phyloP scores from a whole-genome alignment of 1,139 yeast species.

The Lodderomyces margitis region DNA sequence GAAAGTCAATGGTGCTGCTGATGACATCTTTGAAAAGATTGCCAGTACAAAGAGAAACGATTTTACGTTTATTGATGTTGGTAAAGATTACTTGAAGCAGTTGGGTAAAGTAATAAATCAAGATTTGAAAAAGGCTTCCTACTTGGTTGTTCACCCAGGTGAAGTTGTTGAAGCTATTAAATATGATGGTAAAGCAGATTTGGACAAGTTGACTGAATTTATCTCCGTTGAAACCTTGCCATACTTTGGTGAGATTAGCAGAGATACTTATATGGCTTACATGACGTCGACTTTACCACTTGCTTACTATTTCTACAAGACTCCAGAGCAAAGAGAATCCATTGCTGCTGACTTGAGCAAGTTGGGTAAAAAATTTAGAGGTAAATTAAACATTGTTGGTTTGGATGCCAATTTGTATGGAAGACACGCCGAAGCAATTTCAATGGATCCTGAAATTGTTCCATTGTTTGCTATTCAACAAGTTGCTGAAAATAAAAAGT shows the following conservation, averaged over 20 bases:
- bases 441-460: conserved; percentile 75
- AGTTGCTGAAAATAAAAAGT: conserved; percentile 64
- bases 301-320: conserved; percentile 82
- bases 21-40: conserved; percentile 48
- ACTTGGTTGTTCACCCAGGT: conserved; percentile 39
- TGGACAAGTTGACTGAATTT: conserved; percentile 50
- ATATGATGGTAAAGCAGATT: conserved; percentile 19
- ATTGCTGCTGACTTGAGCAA: conserved; percentile 52
- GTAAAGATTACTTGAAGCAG: conserved; percentile 31
- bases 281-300: conserved; percentile 73
- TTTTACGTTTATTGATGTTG: conserved; percentile 57
- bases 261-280: conserved; percentile 75
- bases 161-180: conserved; percentile 32
- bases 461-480: conserved; percentile 93
- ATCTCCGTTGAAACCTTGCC: conserved; percentile 75
- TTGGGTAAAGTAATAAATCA: conserved; percentile 24
- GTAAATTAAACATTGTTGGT: conserved; percentile 83
- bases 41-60: conserved; percentile 63
- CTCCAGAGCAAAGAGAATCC: conserved; percentile 62
- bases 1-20: conserved; percentile 39
- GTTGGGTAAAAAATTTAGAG: conserved; percentile 74
- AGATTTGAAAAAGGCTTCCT: conserved; percentile 25
- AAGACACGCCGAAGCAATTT: conserved; percentile 84
- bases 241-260: conserved; percentile 85
- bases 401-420: conserved; percentile 82